Evolutionary conservation across 257 asterid genomes (phyloP), one percentile per base, ranked within the genome.

Genomic region (Solanum sparsipilum): DNA sequence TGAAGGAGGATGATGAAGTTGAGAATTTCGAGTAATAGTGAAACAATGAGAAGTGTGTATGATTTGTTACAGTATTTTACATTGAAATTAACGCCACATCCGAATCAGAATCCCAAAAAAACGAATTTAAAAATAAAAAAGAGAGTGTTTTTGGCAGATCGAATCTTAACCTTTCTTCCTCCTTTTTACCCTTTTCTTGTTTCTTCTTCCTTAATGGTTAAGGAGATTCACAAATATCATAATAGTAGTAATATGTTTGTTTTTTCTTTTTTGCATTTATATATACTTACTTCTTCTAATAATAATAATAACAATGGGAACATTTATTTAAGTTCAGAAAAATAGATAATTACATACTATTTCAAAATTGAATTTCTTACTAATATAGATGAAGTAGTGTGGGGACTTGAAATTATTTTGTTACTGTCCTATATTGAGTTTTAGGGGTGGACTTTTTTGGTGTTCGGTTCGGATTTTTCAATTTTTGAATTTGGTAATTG

Each of bases 201-300:
- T 94, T 88, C 96, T 92, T 94, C 92, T 92, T 94, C 93, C 89
- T 92, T 83, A 65, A 27, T 16, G 0, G 87, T 72, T 29, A 87
- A 63, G 85, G 52, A 67, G 72, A 76, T 82, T 39, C 86, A 48
- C 70, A 81, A 82, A 82, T 48, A 82, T 82, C 46, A 15, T 21
- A 21, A 60, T 21, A 60, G 68, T 21, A 60, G 13, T 21, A 29
- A 70, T 46, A 18, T 81, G 70, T 48, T 31, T 2, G 27, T 0
- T 81, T 18, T 7, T 18, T 16, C 7, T 29, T 16, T 18, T 48
- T 48, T 25, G 38, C 84, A 52, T 81, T 46, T 81, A 78, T 25
- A 78, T 44, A 4, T 27, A 41, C 25, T 56, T 48, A 15, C 21
- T 12, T 75, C 20, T 75, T 35, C 20, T 5, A 31, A 31, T 29